Conservation (phyloP, 2,329 filamentous ascomycete species). For the Cephalotrichum gorgonifer region DNA sequence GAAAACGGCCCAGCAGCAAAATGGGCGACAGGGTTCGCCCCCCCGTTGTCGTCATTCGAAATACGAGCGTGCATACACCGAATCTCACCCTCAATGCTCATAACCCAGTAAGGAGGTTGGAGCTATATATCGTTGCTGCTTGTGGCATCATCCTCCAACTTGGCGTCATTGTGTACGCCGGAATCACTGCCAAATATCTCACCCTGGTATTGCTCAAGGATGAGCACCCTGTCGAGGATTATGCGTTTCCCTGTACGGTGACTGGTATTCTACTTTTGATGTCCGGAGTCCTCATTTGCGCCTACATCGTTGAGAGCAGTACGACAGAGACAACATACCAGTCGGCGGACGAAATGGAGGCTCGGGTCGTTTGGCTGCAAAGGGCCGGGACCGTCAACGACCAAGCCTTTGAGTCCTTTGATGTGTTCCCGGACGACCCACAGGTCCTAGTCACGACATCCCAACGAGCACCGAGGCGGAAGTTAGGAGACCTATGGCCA, state of each 20-base stretch:
- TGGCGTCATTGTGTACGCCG: slow-evolving; percentile 12
- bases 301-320: slow-evolving; percentile 19
- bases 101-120: slow-evolving; percentile 1
- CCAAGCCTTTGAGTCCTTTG: slow-evolving; percentile 17
- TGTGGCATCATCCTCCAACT: slow-evolving; percentile 13
- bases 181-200: slow-evolving; percentile 5
- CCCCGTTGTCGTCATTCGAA: neutral
- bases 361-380: slow-evolving; percentile 19
- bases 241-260: slow-evolving; percentile 16
- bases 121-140: slow-evolving; percentile 10
- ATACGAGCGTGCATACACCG: neutral
- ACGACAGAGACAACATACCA: slow-evolving; percentile 14
- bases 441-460: neutral
- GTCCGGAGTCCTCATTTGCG: slow-evolving; percentile 17
- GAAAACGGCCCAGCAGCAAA: neutral
- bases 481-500: neutral
- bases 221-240: slow-evolving; percentile 3
- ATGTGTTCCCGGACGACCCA: slow-evolving; percentile 9
- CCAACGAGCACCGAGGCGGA: neutral
- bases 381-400: slow-evolving; percentile 14
- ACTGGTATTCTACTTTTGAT: slow-evolving; percentile 17
- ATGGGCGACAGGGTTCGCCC: neutral
- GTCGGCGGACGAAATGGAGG: neutral
- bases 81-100: slow-evolving; percentile 8
- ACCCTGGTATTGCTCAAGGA: slow-evolving; percentile 7